These are phyloP conservation scores for Leersia perrieri DNA, from an alignment of 176 grass and related monocot species.

Conservation along the genomic window DNA sequence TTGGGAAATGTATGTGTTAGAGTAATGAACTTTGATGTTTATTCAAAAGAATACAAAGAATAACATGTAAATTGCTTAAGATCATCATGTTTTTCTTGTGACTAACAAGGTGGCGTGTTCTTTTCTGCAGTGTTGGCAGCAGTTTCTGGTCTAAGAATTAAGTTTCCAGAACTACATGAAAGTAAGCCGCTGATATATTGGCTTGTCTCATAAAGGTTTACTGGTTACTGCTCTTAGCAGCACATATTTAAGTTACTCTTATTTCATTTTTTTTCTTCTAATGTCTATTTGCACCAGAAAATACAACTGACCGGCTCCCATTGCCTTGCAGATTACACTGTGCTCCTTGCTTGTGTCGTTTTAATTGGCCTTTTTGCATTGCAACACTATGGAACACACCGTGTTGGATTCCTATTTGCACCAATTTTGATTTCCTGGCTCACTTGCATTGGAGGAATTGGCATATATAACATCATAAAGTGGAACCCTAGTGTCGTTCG, in stretches of 20 bases:
- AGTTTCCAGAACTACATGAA: constrained; percentile 80
- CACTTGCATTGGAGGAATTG: constrained; percentile 68
- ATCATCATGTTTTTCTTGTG: neutral
- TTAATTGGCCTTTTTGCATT: constrained; percentile 69
- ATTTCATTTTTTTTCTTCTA: neutral
- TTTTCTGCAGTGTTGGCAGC: constrained; percentile 60
- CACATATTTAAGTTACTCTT: neutral
- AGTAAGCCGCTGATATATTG: constrained; percentile 46
- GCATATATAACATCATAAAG: constrained; percentile 79
- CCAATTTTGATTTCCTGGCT: constrained; percentile 89
- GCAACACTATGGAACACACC: constrained; percentile 84
- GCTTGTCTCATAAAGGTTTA: neutral
- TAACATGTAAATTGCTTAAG: neutral
- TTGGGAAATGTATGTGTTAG: neutral
- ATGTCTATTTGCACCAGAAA: neutral
- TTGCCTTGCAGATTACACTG: constrained; percentile 54
- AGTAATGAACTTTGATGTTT: neutral
- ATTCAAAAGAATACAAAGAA: neutral
- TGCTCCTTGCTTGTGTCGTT: constrained; percentile 63
- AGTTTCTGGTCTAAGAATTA: constrained; percentile 81
- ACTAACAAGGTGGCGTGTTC: constrained; percentile 32
- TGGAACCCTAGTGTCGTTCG: constrained; percentile 76
- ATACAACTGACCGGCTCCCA: neutral
- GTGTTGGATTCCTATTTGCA: constrained; percentile 83
- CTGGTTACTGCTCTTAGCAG: neutral